Base-by-base conservation (phyloP, 176 grass and related monocot species). In the Zea luxurians region DNA sequence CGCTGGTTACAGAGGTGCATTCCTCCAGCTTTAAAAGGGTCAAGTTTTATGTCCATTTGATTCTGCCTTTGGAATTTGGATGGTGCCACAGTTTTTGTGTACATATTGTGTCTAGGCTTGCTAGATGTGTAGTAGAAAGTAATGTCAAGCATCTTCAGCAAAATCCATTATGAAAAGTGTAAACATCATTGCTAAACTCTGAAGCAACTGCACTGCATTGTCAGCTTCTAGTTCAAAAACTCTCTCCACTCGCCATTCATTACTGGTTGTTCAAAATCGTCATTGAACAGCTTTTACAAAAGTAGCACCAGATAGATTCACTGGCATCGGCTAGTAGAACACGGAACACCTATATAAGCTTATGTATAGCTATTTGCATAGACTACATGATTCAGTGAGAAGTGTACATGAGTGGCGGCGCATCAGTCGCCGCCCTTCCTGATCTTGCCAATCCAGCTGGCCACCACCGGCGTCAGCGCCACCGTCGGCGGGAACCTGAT, bases 401-500 rank as follows among this genome's bases (percentile, higher is more conserved):
- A 4, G 17, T 52, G 70, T 58, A 62, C 48, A 63, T 69, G 1
- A 68, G 46, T 62, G 60, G 60, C 8, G 13, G 13, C 42, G 61
- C 80, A 85, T 79, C 89, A 86, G 58, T 91, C 78, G 38, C 74
- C 36, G 13, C 73, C 76, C 73, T 95, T 74, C 48, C 43, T 84
- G 54, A 81, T 87, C 88, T 91, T 93, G 55, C 96, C 90, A 8
- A 99, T 91, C 92, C 92, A 99, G 82, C 77, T 62, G 20, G 96
- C 96, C 45, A 99, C 92, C 7, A 99, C 79, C 10, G 96, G 96
- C 60, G 96, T 99, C 13, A 96, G 86, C 37, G 92, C 92, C 67
- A 99, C 92, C 2, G 96, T 99, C 5, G 96, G 96, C 69, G 90
- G 96, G 83, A 99, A 99, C 90, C 96, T 99, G 61, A 99, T 99